Conservation (phyloP, 768 basidiomycete genomes). For the Vishniacozyma victoriae region DNA sequence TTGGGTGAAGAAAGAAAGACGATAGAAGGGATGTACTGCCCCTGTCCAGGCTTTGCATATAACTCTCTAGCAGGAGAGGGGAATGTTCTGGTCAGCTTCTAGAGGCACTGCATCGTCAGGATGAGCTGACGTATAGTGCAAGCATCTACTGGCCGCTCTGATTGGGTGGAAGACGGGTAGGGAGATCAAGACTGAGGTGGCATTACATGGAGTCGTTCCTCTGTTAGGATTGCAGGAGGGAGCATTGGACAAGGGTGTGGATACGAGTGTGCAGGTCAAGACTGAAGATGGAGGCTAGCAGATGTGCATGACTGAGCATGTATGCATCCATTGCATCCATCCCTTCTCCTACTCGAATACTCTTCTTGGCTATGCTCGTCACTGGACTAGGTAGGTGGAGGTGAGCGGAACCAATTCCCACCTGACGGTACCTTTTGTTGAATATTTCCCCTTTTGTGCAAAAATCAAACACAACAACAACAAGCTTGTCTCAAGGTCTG, state of each 20-base stretch:
- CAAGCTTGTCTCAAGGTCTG: neutral
- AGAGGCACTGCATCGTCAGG: neutral
- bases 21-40: constrained; percentile 29
- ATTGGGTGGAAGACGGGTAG: constrained; percentile 24
- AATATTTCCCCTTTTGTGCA: neutral
- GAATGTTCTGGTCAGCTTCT: constrained; percentile 22
- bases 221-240: constrained; percentile 22
- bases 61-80: constrained; percentile 28
- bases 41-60: constrained; percentile 35
- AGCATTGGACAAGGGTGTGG: too few relatives aligned
- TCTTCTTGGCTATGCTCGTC: too few relatives aligned
- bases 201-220: constrained; percentile 13
- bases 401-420: too few relatives aligned
- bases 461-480: neutral
- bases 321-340: too few relatives aligned
- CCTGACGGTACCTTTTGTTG: neutral
- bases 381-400: too few relatives aligned
- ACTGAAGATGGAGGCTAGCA: too few relatives aligned
- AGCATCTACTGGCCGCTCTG: constrained; percentile 31
- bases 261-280: too few relatives aligned
- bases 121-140: constrained; percentile 22
- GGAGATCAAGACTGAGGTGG: constrained; percentile 19
- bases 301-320: too few relatives aligned
- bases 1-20: neutral
- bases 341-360: too few relatives aligned